Evolutionary conservation across 1,139 yeast genomes (phyloP).

Genomic region (Suhomyces bolitotheri): DNA sequence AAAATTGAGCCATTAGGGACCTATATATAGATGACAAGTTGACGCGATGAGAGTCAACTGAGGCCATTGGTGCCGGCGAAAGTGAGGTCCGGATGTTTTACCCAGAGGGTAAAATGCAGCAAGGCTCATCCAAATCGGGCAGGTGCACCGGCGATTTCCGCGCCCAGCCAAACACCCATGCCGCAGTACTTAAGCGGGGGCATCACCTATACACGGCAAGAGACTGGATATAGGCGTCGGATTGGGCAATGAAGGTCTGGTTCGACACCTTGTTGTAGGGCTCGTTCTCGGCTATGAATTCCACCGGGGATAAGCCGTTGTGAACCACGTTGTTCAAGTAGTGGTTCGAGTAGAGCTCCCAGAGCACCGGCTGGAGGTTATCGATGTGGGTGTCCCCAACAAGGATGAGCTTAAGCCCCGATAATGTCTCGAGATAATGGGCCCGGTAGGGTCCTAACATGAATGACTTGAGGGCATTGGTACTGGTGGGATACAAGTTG

Average conservation of each 20-base stretch:
- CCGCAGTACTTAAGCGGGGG: not conserved
- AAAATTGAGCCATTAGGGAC: constrained; percentile 1
- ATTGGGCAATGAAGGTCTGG: constrained; percentile 42
- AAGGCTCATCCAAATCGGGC: not conserved
- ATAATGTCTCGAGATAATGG: constrained; percentile 77
- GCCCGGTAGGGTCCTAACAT: constrained; percentile 73
- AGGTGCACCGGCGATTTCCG: not conserved
- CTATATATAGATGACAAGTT: not conserved
- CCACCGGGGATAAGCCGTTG: constrained; percentile 59
- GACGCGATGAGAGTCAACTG: not conserved
- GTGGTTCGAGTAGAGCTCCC: constrained; percentile 65
- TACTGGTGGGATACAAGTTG: constrained; percentile 29
- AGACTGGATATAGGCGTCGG: constrained; percentile 41
- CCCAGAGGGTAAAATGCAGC: too few relatives aligned
- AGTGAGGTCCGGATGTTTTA: constrained; percentile 6
- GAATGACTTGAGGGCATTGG: constrained; percentile 62
- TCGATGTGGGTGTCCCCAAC: constrained; percentile 69
- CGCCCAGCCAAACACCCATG: constrained; percentile 1
- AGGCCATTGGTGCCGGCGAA: not conserved
- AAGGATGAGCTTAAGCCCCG: constrained; percentile 74
- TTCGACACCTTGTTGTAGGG: constrained; percentile 37
- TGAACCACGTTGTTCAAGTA: constrained; percentile 70
- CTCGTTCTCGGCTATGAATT: constrained; percentile 37
- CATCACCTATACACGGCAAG: constrained; percentile 13
- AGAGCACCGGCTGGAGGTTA: constrained; percentile 58